phyloP scores from a whole-genome alignment of 495 filamentous ascomycete genomes.

The Usnea hakonensis region DNA sequence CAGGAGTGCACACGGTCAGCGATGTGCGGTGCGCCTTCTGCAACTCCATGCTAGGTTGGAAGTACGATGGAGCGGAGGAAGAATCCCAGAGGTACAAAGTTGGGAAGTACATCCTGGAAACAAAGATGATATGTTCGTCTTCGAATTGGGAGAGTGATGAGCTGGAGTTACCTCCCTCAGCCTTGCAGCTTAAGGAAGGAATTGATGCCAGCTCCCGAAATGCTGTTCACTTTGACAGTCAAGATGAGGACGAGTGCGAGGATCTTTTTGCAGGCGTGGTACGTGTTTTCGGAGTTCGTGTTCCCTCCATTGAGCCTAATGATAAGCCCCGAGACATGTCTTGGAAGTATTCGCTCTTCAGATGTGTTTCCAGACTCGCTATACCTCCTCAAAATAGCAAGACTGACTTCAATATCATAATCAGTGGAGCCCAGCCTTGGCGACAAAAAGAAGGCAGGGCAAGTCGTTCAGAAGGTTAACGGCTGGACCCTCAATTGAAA shows the following conservation, averaged over 20 bases:
- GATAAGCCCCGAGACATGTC: too few species aligned
- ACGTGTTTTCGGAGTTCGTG: too few species aligned
- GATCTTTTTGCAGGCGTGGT: slow-evolving; percentile 74
- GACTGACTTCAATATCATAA: slow-evolving; percentile 17
- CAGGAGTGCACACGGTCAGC: slow-evolving; percentile 60
- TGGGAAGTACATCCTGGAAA: slow-evolving; percentile 94
- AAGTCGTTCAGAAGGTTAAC: slow-evolving; percentile 36
- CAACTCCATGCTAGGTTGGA: slow-evolving; percentile 74
- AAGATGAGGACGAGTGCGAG: slow-evolving; percentile 93
- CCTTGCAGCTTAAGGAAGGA: slow-evolving; percentile 3
- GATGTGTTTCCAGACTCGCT: too few species aligned
- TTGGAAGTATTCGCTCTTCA: too few species aligned
- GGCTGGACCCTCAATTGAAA: neutral
- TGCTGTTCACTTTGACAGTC: slow-evolving; percentile 69
- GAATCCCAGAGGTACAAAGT: slow-evolving; percentile 82
- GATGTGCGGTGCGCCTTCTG: slow-evolving; percentile 54
- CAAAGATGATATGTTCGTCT: slow-evolving; percentile 56
- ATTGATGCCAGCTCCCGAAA: slow-evolving; percentile 5
- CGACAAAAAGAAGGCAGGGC: slow-evolving; percentile 53
- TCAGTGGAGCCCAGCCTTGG: slow-evolving; percentile 68
- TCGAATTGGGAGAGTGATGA: slow-evolving; percentile 60
- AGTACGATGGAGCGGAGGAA: slow-evolving; percentile 82
- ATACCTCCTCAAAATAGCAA: too few species aligned
- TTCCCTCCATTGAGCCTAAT: too few species aligned
- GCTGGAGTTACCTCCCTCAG: slow-evolving; percentile 10